phyloP scores from a whole-genome alignment of 2,329 filamentous ascomycete genomes.

The Scleromitrula shiraiana region DNA sequence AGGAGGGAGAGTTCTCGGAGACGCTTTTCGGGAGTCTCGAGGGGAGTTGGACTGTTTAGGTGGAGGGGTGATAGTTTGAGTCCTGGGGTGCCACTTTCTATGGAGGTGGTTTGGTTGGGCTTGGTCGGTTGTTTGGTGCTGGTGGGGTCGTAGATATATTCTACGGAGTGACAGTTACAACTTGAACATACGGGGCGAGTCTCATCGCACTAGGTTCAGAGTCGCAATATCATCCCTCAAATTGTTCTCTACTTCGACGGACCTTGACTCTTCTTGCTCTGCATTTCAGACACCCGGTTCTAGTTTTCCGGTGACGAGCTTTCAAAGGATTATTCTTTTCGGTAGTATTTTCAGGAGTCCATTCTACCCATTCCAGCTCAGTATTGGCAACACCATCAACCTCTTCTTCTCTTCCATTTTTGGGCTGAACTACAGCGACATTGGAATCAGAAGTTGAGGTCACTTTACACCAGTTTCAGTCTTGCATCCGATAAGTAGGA shows the following conservation, averaged over 20 bases:
- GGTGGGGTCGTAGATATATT: constrained; percentile 12
- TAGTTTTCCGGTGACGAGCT: constrained; percentile 27
- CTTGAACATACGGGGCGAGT: constrained; percentile 16
- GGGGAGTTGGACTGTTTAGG: too few species aligned
- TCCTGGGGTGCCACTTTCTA: too few species aligned
- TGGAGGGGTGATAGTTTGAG: too few species aligned
- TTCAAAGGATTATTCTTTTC: background rate
- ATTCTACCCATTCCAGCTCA: constrained; percentile 8
- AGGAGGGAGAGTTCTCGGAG: constrained; percentile 18
- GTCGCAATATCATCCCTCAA: too few species aligned
- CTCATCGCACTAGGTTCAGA: constrained; percentile 19
- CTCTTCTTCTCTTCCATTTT: too few species aligned
- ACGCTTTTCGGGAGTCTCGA: constrained; percentile 16
- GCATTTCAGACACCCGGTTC: constrained; percentile 28
- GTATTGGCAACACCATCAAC: too few species aligned
- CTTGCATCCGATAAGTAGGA: too few species aligned
- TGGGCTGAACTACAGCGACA: too few species aligned
- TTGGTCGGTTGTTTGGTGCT: background rate
- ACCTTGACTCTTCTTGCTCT: constrained; percentile 30
- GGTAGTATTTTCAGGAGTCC: background rate
- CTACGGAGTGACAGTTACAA: constrained; percentile 15
- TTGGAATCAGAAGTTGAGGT: too few species aligned
- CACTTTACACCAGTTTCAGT: too few species aligned
- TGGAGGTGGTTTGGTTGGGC: too few species aligned
- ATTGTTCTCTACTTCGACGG: too few species aligned